Evolutionary conservation across 2,329 filamentous ascomycete species (phyloP), one percentile per base, ranked within the genome.

Genomic region (Colletotrichum phormii): DNA sequence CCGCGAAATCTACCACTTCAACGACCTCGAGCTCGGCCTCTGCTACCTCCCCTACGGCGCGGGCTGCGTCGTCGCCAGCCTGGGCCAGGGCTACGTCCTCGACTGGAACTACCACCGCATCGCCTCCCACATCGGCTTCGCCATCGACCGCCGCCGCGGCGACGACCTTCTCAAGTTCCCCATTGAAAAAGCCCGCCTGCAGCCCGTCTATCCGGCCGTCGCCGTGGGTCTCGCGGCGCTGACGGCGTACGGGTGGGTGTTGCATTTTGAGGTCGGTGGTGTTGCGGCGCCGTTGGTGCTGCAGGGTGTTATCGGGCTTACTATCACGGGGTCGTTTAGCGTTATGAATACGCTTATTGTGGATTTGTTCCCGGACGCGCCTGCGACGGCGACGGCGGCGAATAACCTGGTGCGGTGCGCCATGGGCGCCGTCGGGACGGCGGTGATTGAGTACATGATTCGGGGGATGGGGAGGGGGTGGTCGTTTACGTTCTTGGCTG

Each of bases 41-140:
- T 89, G 88, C 75, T 90, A 87, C 75, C 81, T 90, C 13, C 88
- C 88, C 0, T 87, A 89, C 64, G 88, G 88, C 0, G 77, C 85
- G 2, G 87, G 87, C 4, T 89, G 86, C 70, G 86, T 83, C 51
- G 71, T 85, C 11, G 84, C 87, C 1, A 84, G 87, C 13, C 76
- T 89, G 31, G 78, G 80, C n/a, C 88, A 89, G 73, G 92, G 94
- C 5, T 86, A 86, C 75, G 77, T 89, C 6, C 82, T 89, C 60
- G 88, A 90, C 80, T 91, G 89, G 86, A 95, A 95, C 80, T 97
- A 94, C 80, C 87, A 90, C 7, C 89, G 92, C 51, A 87, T 91
- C 59, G 93, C 93, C 1, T 86, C 84, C 61, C 86, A 87, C 37
- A 83, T 92, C 18, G 90, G 90, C 6, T 84, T 95, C 70, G 82